These are phyloP conservation scores for Saturnispora diversa DNA, from an alignment of 805 yeast genomes.

Conservation along the genomic window DNA sequence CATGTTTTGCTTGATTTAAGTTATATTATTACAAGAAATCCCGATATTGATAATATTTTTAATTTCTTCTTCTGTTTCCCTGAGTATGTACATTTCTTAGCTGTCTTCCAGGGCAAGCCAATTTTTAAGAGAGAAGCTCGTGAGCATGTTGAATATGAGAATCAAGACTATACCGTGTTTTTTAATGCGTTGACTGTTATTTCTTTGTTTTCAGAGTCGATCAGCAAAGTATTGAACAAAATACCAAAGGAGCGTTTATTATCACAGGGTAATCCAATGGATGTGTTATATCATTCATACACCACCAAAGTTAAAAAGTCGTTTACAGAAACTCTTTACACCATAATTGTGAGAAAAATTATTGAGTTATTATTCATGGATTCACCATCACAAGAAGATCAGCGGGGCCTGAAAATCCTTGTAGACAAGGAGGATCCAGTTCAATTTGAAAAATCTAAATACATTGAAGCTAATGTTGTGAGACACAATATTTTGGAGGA, in stretches of 20 bases:
- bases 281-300: constrained; percentile 16
- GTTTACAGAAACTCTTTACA: constrained; percentile 16
- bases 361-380: constrained; percentile 16
- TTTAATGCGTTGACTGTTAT: constrained; percentile 64
- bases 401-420: constrained; percentile 7
- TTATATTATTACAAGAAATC: constrained; percentile 64
- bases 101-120: constrained; percentile 71
- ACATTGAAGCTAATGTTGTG: constrained; percentile 21
- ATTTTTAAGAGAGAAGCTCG: constrained; percentile 64
- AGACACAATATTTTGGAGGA: constrained; percentile 38
- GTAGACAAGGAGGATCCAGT: constrained; percentile 23
- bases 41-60: constrained; percentile 35
- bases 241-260: constrained; percentile 11
- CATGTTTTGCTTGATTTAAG: constrained; percentile 75
- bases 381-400: constrained; percentile 5
- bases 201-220: constrained; percentile 49
- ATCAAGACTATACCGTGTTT: constrained; percentile 68
- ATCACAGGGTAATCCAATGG: constrained; percentile 15
- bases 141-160: constrained; percentile 86
- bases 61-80: constrained; percentile 31
- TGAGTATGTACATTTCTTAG: constrained; percentile 51
- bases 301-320: constrained; percentile 15
- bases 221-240: constrained; percentile 39
- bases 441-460: constrained; percentile 19
- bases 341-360: constrained; percentile 13